Evolutionary conservation across 352 stramenopile genomes (phyloP).

Genomic region (Pythium oligandrum): DNA sequence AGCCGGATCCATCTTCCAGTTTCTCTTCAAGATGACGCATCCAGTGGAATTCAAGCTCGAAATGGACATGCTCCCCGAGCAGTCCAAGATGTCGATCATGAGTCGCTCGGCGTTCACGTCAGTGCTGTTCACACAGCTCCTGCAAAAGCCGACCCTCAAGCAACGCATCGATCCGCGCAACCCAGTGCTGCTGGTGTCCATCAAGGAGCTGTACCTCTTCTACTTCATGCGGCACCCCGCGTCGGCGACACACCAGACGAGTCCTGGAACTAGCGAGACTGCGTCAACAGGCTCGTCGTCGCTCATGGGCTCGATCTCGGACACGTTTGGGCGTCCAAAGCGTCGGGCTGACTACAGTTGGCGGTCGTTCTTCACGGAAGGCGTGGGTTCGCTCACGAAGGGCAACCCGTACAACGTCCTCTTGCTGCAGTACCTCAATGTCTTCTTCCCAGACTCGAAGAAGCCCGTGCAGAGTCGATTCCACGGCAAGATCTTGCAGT

Average conservation of each 20-base stretch:
- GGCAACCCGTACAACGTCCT: slow-evolving; percentile 85
- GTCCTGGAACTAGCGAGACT: slow-evolving; percentile 13
- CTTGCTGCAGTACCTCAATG: slow-evolving; percentile 71
- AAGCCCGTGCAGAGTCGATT: slow-evolving; percentile 67
- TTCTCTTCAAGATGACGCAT: slow-evolving; percentile 71
- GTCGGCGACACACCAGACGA: slow-evolving; percentile 59
- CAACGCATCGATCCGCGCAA: slow-evolving; percentile 70
- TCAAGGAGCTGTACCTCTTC: slow-evolving; percentile 82
- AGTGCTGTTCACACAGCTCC: slow-evolving; percentile 74
- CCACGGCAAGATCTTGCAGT: slow-evolving; percentile 68
- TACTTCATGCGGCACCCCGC: slow-evolving; percentile 81
- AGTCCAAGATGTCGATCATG: slow-evolving; percentile 76
- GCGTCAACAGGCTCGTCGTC: slow-evolving; percentile 13
- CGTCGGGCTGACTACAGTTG: slow-evolving; percentile 56
- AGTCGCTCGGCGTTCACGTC: slow-evolving; percentile 59
- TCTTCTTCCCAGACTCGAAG: slow-evolving; percentile 69
- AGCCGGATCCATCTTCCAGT: slow-evolving; percentile 73
- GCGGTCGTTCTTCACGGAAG: slow-evolving; percentile 66
- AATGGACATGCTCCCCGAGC: slow-evolving; percentile 71
- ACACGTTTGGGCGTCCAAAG: slow-evolving; percentile 42
- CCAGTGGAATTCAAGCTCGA: slow-evolving; percentile 80
- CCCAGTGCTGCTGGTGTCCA: slow-evolving; percentile 76
- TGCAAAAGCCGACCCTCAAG: slow-evolving; percentile 78
- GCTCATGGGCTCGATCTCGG: slow-evolving; percentile 44
- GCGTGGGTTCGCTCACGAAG: slow-evolving; percentile 51